Evolutionary conservation across 176 grass and related monocot genomes (phyloP).

Genomic region (Carex pumila): DNA sequence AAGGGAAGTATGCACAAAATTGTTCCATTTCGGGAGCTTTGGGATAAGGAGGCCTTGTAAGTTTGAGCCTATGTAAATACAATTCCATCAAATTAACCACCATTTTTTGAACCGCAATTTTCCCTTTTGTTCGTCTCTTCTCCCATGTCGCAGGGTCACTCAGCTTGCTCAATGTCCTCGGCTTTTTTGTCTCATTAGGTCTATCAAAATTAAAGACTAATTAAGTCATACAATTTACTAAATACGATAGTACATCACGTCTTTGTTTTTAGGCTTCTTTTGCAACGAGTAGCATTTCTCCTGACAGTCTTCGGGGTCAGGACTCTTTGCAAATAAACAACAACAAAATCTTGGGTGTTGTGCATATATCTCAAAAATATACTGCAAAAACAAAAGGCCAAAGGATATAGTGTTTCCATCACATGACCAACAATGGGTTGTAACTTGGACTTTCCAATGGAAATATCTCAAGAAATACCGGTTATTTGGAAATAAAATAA

Average conservation of each 20-base stretch:
- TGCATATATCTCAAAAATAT: background rate
- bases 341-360: background rate
- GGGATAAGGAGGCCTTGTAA: slow-evolving; percentile 56
- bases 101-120: slow-evolving; percentile 96
- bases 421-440: background rate
- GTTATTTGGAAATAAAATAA: background rate
- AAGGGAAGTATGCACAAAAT: slow-evolving; percentile 79
- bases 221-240: background rate
- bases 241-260: background rate
- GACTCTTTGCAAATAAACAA: background rate
- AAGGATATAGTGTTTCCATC: background rate
- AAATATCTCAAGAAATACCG: background rate
- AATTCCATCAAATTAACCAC: slow-evolving; percentile 91
- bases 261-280: background rate
- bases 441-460: background rate
- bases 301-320: background rate
- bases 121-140: slow-evolving; percentile 86
- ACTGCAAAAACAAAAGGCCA: background rate
- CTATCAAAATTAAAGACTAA: slow-evolving; percentile 40
- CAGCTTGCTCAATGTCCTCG: slow-evolving; percentile 74
- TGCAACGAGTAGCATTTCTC: background rate
- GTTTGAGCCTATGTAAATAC: slow-evolving; percentile 84
- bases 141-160: slow-evolving; percentile 73
- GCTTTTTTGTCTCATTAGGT: slow-evolving; percentile 77
- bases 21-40: slow-evolving; percentile 42